Percentiles rank a stretch among this genome's conserved stretches.
Evolutionary conservation across 1,284 basidiomycete genomes (phyloP).

Genomic region (Rhizoctonia solani): DNA sequence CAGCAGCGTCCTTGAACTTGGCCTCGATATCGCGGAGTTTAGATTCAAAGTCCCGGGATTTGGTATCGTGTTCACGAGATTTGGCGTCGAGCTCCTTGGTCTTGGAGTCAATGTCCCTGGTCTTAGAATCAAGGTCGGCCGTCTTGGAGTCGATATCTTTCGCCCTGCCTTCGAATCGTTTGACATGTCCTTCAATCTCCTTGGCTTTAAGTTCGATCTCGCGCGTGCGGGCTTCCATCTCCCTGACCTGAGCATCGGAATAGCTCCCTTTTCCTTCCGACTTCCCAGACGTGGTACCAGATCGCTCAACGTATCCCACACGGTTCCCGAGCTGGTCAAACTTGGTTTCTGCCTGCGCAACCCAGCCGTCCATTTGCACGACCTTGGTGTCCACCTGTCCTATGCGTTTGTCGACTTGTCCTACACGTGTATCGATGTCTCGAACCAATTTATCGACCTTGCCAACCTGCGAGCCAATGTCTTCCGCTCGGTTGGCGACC

Average conservation of each 20-base stretch:
- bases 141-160: slow-evolving; percentile 12
- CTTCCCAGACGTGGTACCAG: slow-evolving; percentile 2
- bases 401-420: slow-evolving; percentile 14
- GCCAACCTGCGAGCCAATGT: slow-evolving; percentile 9
- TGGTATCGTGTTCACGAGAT: slow-evolving; percentile 10
- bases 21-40: slow-evolving; percentile 31
- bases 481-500: slow-evolving; percentile 14
- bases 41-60: slow-evolving; percentile 20
- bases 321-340: slow-evolving; percentile 22
- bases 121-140: slow-evolving; percentile 17
- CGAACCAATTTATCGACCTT: slow-evolving; percentile 8
- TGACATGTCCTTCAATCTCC: slow-evolving; percentile 15
- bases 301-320: slow-evolving; percentile 13
- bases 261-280: slow-evolving; percentile 6
- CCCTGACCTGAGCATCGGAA: slow-evolving; percentile 7
- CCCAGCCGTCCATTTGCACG: slow-evolving; percentile 6
- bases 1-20: slow-evolving; percentile 66
- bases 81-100: slow-evolving; percentile 21
- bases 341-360: slow-evolving; percentile 2
- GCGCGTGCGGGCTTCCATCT: slow-evolving; percentile 16
- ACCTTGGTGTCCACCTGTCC: slow-evolving; percentile 13
- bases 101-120: slow-evolving; percentile 28
- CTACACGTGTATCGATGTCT: slow-evolving; percentile 5
- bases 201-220: slow-evolving; percentile 12
- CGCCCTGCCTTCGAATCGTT: slow-evolving; percentile 29